Base-by-base conservation (phyloP, 208 protist species). In the Leishmania tropica region DNA sequence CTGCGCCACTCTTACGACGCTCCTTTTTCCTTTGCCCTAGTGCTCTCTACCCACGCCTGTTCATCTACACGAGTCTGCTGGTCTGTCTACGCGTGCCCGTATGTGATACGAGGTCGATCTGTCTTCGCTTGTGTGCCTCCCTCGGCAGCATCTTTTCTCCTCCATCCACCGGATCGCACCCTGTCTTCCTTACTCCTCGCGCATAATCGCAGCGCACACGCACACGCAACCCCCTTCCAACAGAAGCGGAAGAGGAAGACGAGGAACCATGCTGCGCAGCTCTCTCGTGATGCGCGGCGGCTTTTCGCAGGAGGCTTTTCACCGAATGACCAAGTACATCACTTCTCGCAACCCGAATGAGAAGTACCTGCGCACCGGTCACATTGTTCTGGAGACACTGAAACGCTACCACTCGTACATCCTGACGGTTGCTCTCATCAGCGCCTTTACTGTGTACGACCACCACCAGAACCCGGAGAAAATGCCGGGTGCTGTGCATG, bases 331-430 rank as follows among this genome's bases (percentile, higher is more conserved):
- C 58, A 94, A 93, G 79, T 95, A 97, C 84, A 92, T 97, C 65
- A 95, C 88, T n/a, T 93, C 89, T n/a, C 93, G 93, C 42, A 93
- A 95, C 81, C 93, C 93, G 0, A 97, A 97, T 72, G 93, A 97
- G 81, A 94, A 93, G 87, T 92, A 93, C 76, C 79, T 97, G 58
- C 92, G 93, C 64, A 95, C 92, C 0, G 92, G 92, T 11, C 93
- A 96, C 84, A 95, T 96, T 82, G 84, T 95, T 8, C 78, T 96
- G 8, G 92, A 96, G 79, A 94, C 90, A 31, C 79, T 95, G 72
- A 96, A 96, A 84, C 89, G 92, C 70, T 95, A 94, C 83, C 93
- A 96, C 78, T 87, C 93, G 48, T 96, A 96, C 80, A 85, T 96
- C 19, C 79, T 96, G 35, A 90, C 90, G 2, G 86, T 95, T 51